These are phyloP conservation scores for Raphanus hybrid DNA, from an alignment of 441 rosid species.

Conservation along the genomic window DNA sequence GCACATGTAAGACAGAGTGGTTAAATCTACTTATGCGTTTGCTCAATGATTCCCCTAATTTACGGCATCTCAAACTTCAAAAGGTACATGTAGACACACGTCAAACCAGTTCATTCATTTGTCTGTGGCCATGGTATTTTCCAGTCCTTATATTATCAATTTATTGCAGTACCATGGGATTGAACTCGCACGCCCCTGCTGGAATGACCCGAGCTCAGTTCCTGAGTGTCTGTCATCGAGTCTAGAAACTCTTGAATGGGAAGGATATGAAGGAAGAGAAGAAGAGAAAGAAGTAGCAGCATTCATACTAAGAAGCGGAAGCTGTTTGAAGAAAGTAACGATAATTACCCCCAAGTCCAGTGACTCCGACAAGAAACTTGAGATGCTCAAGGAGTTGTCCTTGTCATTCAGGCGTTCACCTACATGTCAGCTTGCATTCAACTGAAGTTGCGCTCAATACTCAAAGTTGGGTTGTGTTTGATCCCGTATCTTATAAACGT, in stretches of 20 bases:
- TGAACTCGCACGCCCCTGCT: neutral
- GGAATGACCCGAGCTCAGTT: constrained; percentile 19
- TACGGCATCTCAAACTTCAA: neutral
- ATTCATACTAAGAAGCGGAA: neutral
- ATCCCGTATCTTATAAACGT: neutral
- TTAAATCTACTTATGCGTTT: neutral
- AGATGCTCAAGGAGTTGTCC: constrained; percentile 9
- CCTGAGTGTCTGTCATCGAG: constrained; percentile 11
- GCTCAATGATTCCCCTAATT: neutral
- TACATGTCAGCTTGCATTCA: neutral
- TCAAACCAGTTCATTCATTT: neutral
- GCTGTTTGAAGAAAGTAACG: constrained; percentile 1
- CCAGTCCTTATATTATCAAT: neutral
- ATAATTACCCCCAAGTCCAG: neutral
- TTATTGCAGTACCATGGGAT: neutral
- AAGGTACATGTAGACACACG: neutral
- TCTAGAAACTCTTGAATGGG: constrained; percentile 6
- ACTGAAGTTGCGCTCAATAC: neutral
- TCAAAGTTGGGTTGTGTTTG: neutral
- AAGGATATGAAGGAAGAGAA: neutral
- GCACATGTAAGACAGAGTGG: constrained; percentile 6
- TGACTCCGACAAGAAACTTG: neutral
- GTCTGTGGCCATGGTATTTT: neutral
- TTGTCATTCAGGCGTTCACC: constrained; percentile 1
- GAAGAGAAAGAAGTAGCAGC: neutral